Base-by-base conservation (phyloP, 306 rosid species). In the Quillaja saponaria region DNA sequence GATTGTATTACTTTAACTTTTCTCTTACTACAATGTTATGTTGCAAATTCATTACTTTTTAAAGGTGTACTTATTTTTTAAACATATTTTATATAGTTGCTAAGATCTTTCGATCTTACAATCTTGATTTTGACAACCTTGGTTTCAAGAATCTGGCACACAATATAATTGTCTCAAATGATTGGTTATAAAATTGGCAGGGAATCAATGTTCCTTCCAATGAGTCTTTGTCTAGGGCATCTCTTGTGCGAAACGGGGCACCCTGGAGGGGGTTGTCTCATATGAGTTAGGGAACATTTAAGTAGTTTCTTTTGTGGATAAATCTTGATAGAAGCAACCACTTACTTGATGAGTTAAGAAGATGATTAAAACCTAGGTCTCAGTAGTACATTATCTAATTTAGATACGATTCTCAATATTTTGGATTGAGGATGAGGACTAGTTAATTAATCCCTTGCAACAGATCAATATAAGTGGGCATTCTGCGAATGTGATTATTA, bases 151-250 rank as follows among this genome's bases (percentile, higher is more conserved):
- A 1, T 25, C 31, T 25, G 31, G 31, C 31, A 25, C 31, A 1
- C 31, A 25, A 4, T 25, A 25, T 25, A 25, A 25, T 25, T 25
- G 4, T 25, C 31, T 25, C 59, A 61, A 41, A 21, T 49, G 64
- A 25, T 33, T 44, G 58, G 35, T 37, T 31, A 37, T 21, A 17
- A 45, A 62, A 8, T 17, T 44, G 55, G 56, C 10, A 53, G 52
- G 63, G 52, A 67, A 35, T 57, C 63, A 63, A 73, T 47, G 25
- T 66, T 55, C 34, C n/a, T 66, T 55, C 34, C n/a, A 0, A 54
- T 48, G 21, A 66, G 35, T 65, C 21, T 55, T 69, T 40, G 54
- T 58, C 33, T 14, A 39, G 47, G 47, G n/a, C 47, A 16, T 49
- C 42, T 56, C 46, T 42, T 58, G 49, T 34, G 49, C 57, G 56